These are phyloP conservation scores for Phlyctochytrium planicorne DNA, from an alignment of 192 early-diverging fungal species.

Conservation along the genomic window DNA sequence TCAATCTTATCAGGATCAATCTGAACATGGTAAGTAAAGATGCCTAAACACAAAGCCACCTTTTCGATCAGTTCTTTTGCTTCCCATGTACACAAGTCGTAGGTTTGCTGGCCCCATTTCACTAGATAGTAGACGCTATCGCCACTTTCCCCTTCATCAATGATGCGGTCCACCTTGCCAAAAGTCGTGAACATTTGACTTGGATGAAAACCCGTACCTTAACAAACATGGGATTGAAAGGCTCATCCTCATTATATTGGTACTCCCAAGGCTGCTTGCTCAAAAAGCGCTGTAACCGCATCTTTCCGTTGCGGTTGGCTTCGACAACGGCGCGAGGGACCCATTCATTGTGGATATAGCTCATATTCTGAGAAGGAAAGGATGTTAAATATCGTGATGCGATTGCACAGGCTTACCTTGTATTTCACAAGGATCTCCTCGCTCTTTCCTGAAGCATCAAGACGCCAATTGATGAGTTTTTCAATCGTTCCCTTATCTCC, in stretches of 20 bases:
- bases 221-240: conserved; percentile 63
- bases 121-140: conserved; percentile 68
- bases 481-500: conserved; percentile 46
- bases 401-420: conserved; percentile 60
- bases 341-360: conserved; percentile 76
- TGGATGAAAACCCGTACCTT: conserved; percentile 46
- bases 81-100: conserved; percentile 79
- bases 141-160: conserved; percentile 77
- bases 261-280: conserved; percentile 57
- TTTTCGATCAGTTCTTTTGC: conserved; percentile 50
- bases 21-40: conserved; percentile 14
- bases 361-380: conserved; percentile 57
- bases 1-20: conserved; percentile 61
- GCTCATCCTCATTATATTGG: conserved; percentile 60
- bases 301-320: conserved; percentile 60
- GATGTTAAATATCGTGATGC: background rate
- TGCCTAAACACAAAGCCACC: conserved; percentile 19
- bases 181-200: background rate
- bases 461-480: conserved; percentile 43
- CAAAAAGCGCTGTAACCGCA: conserved; percentile 73
- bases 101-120: conserved; percentile 72
- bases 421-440: conserved; percentile 77
- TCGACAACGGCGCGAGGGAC: conserved; percentile 50
- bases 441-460: conserved; percentile 29
- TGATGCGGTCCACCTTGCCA: conserved; percentile 71